These are phyloP conservation scores for Fusarium nygamai DNA, from an alignment of 2,329 filamentous ascomycete species.

Conservation along the genomic window DNA sequence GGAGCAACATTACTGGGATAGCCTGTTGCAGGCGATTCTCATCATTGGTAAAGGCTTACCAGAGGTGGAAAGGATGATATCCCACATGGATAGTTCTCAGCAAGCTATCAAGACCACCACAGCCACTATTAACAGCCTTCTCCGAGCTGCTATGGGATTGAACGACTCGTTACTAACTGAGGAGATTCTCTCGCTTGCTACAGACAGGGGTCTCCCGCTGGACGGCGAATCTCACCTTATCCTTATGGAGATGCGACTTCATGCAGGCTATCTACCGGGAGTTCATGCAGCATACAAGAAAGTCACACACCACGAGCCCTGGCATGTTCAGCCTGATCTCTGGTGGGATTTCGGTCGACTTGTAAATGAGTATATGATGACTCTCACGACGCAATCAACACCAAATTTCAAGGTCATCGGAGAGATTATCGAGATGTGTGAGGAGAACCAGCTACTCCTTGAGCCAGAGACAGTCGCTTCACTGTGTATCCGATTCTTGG, in stretches of 20 bases:
- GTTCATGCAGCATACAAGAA: slow-evolving; percentile 72
- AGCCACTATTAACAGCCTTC: slow-evolving; percentile 78
- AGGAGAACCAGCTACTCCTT: slow-evolving; percentile 74
- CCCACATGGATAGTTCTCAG: slow-evolving; percentile 73
- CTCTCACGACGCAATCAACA: slow-evolving; percentile 68
- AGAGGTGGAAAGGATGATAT: slow-evolving; percentile 65
- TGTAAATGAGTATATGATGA: slow-evolving; percentile 77
- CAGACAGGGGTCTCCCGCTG: slow-evolving; percentile 71
- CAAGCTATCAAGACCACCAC: slow-evolving; percentile 68
- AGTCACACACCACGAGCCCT: slow-evolving; percentile 46
- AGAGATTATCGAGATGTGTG: slow-evolving; percentile 76
- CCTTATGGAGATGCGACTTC: slow-evolving; percentile 80
- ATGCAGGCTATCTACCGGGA: slow-evolving; percentile 75
- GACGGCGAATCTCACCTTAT: slow-evolving; percentile 77
- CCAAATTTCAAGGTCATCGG: slow-evolving; percentile 77
- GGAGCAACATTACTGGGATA: slow-evolving; percentile 72
- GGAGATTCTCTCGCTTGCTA: slow-evolving; percentile 74
- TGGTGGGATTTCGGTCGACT: slow-evolving; percentile 65
- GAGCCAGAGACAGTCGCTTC: slow-evolving; percentile 78
- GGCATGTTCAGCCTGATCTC: slow-evolving; percentile 56
- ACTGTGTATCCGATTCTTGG: slow-evolving; percentile 78
- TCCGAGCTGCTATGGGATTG: slow-evolving; percentile 76
- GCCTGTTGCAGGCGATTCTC: slow-evolving; percentile 77
- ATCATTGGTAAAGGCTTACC: slow-evolving; percentile 72
- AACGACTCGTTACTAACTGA: slow-evolving; percentile 78